Conservation (phyloP, 805 yeast species). For the Debaryomyces hansenii region DNA sequence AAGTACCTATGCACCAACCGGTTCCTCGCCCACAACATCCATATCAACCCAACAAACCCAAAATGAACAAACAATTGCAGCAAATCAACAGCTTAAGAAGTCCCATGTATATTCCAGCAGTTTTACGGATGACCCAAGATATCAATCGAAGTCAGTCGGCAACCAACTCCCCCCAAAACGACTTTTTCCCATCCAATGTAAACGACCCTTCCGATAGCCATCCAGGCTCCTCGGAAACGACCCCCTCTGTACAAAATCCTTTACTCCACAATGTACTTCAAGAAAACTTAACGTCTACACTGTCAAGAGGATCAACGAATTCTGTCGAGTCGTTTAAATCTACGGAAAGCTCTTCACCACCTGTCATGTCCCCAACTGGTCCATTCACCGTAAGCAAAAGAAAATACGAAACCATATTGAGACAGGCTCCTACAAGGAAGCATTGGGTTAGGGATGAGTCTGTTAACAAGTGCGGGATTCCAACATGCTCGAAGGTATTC, state of each 20-base stretch:
- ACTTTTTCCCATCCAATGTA: background rate
- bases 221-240: too few relatives aligned
- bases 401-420: conserved; percentile 26
- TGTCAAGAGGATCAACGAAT: conserved; percentile 18
- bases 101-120: conserved; percentile 91
- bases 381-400: conserved; percentile 13
- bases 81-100: conserved; percentile 80
- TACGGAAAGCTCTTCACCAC: conserved; percentile 17
- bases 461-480: conserved; percentile 59
- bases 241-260: too few relatives aligned
- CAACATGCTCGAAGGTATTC: conserved; percentile 60
- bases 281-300: background rate
- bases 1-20: conserved; percentile 4
- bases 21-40: conserved; percentile 1
- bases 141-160: background rate
- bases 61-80: conserved; percentile 44
- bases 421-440: conserved; percentile 50
- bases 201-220: background rate
- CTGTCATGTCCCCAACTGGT: conserved; percentile 5
- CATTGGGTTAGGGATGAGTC: conserved; percentile 78
- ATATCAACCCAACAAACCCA: background rate
- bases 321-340: conserved; percentile 35
- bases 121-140: conserved; percentile 49
- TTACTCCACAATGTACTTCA: too few relatives aligned
- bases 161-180: background rate